These are phyloP conservation scores for Geotrichum aggregatum DNA, from an alignment of 1,139 yeast species.

Conservation along the genomic window DNA sequence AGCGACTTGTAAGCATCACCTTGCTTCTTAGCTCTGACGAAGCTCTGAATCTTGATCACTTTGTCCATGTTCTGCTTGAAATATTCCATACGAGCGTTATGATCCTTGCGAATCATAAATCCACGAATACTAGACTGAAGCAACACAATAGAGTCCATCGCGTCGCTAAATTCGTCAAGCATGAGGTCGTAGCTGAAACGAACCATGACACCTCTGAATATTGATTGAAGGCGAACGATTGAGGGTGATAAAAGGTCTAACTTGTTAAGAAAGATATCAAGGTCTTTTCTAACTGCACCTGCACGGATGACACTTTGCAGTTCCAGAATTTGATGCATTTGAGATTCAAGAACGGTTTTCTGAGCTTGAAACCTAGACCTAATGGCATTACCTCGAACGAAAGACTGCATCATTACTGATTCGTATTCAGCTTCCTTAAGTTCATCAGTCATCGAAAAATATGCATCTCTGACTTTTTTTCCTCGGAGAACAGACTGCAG, in stretches of 20 bases:
- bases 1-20: slow-evolving; percentile 72
- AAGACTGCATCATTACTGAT: slow-evolving; percentile 44
- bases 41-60: slow-evolving; percentile 70
- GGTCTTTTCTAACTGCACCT: slow-evolving; percentile 28
- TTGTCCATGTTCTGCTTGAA: slow-evolving; percentile 54
- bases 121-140: slow-evolving; percentile 56
- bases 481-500: slow-evolving; percentile 74
- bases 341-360: slow-evolving; percentile 5
- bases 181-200: slow-evolving; percentile 50
- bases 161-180: slow-evolving; percentile 52
- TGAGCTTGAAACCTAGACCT: slow-evolving; percentile 7
- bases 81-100: slow-evolving; percentile 46
- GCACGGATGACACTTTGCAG: slow-evolving; percentile 35
- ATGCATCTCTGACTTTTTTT: slow-evolving; percentile 64
- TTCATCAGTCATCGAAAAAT: slow-evolving; percentile 35
- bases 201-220: slow-evolving; percentile 44
- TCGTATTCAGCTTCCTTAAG: slow-evolving; percentile 10
- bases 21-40: slow-evolving; percentile 62
- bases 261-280: slow-evolving; percentile 23
- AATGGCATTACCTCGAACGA: slow-evolving; percentile 44
- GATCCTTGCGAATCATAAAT: slow-evolving; percentile 38
- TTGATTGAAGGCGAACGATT: slow-evolving; percentile 44
- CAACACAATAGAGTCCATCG: slow-evolving; percentile 40
- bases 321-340: slow-evolving; percentile 14
- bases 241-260: slow-evolving; percentile 37